Evolutionary conservation across 257 asterid species (phyloP).

Genomic region (Ocimum tenuiflorum): DNA sequence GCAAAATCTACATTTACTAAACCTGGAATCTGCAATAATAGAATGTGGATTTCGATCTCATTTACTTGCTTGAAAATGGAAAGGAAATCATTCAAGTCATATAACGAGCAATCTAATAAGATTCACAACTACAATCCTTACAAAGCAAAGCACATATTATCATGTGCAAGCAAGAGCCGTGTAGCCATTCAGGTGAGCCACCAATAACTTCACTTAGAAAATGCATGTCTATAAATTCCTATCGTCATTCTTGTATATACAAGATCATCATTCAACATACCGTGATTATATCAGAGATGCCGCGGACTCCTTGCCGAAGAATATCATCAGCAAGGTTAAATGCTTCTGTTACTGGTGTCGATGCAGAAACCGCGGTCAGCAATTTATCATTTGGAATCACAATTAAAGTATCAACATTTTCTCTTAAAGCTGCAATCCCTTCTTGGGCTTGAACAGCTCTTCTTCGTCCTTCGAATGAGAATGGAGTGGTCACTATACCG

Average conservation of each 20-base stretch:
- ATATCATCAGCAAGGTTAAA: conserved; percentile 99
- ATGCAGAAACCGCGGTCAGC: conserved; percentile 90
- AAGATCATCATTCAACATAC: conserved; percentile 31
- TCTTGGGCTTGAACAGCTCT: conserved; percentile 99
- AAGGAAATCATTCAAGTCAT: background rate
- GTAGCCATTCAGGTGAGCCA: background rate
- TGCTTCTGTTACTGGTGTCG: conserved; percentile 97
- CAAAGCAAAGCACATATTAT: background rate
- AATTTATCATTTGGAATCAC: conserved; percentile 96
- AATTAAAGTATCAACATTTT: conserved; percentile 90
- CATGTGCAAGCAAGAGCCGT: background rate
- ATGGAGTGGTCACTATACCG: conserved; percentile 96
- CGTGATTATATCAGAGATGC: conserved; percentile 95
- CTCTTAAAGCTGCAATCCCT: conserved; percentile 96
- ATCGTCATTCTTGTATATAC: conserved; percentile 6
- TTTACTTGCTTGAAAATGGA: background rate
- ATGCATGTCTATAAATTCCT: conserved; percentile 11
- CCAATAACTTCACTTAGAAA: background rate
- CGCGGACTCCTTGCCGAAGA: conserved; percentile 99
- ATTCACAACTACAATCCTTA: background rate
- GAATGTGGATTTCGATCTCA: conserved; percentile 12
- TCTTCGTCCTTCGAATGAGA: conserved; percentile 95
- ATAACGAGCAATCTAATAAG: background rate
- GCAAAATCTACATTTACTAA: conserved; percentile 98
- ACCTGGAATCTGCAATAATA: conserved; percentile 80